Percentiles rank a stretch among this genome's conserved stretches.
phyloP scores from a whole-genome alignment of 139 green algal species.

The Haematococcus lacustris region DNA sequence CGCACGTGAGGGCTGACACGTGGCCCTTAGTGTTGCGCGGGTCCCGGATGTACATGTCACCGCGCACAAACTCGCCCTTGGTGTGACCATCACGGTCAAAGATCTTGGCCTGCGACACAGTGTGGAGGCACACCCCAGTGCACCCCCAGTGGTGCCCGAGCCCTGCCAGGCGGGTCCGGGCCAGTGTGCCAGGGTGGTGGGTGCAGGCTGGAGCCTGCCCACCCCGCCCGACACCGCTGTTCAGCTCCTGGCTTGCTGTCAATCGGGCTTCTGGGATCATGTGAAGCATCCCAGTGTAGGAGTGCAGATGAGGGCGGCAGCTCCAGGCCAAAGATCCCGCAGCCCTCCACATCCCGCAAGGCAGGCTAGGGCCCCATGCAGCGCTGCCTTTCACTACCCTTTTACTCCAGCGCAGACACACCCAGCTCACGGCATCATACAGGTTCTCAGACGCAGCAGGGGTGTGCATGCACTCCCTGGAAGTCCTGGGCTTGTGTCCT shows the following conservation, averaged over 20 bases:
- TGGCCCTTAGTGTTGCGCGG: constrained; percentile 94
- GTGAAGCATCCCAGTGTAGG: neutral
- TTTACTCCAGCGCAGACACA: no score
- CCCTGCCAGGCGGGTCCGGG: neutral
- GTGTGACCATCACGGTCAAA: constrained; percentile 80
- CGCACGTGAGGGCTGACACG: constrained; percentile 63
- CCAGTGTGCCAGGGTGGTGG: neutral
- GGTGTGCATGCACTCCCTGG: no score
- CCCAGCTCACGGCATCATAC: no score
- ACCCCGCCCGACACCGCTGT: neutral
- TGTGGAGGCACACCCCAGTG: neutral
- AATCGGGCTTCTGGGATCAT: neutral
- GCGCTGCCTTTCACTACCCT: no score
- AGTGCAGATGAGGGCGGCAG: no score
- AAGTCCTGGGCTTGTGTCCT: no score
- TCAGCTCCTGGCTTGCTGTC: neutral
- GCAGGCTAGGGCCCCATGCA: no score
- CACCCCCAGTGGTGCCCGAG: no score
- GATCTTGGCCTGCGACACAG: constrained; percentile 31
- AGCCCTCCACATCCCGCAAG: no score
- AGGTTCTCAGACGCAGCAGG: no score
- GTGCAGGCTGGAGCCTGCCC: neutral
- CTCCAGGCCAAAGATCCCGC: no score
- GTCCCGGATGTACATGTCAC: constrained; percentile 94
- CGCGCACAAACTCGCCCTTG: constrained; percentile 62